phyloP scores from a whole-genome alignment of 176 grass and related monocot species.

The Tillandsia leiboldiana region DNA sequence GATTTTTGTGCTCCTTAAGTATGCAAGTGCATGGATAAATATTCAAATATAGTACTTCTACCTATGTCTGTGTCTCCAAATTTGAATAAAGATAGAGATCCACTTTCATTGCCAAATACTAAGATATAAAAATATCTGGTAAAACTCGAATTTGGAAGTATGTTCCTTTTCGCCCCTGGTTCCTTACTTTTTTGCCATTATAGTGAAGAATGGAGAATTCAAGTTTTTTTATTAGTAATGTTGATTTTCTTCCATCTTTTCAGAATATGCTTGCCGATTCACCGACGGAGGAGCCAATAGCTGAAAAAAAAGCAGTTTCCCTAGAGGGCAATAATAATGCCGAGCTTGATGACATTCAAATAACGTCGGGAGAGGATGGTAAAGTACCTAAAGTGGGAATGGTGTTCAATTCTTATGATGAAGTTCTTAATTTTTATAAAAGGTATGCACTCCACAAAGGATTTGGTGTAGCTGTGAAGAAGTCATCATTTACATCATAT shows the following conservation, averaged over 20 bases:
- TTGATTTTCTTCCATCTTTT: conserved; percentile 2
- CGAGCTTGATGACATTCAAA: conserved; percentile 25
- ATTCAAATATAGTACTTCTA: no score
- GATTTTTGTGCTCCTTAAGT: no score
- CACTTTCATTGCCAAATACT: no score
- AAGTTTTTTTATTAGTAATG: no score
- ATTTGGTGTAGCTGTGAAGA: conserved; percentile 76
- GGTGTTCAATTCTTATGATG: conserved; percentile 76
- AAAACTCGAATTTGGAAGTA: no score
- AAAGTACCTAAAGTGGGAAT: conserved; percentile 53
- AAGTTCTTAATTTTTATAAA: conserved; percentile 70
- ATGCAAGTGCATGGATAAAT: no score
- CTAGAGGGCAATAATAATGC: conserved; percentile 31
- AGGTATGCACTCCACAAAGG: conserved; percentile 58
- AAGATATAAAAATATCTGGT: no score
- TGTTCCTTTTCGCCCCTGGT: no score
- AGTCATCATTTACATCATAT: conserved; percentile 68
- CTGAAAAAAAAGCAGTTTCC: conserved; percentile 10
- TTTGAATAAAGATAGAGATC: no score
- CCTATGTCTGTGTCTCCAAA: no score
- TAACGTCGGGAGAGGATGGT: conserved; percentile 29
- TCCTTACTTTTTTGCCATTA: no score
- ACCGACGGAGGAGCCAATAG: background rate
- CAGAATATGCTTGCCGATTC: conserved; percentile 6
- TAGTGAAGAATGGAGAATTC: no score